Base-by-base conservation (phyloP, 768 basidiomycete species). In the Pulveroboletus sp. region DNA sequence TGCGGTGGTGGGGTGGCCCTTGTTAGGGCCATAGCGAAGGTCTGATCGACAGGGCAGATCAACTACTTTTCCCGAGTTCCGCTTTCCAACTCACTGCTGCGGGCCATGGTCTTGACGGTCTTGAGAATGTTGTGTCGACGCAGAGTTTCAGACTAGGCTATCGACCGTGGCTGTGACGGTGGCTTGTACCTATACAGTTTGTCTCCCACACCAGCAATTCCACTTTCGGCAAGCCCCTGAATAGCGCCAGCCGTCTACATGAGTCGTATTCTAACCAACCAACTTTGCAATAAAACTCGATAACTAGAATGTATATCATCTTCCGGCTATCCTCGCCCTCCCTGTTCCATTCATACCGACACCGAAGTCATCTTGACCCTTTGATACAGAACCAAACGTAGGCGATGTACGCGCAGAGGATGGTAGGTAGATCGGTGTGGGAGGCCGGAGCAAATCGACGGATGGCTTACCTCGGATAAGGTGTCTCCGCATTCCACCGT, bases 1-100 rank as follows among this genome's bases (percentile, higher is more conserved):
- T 62, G 85, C 68, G 42, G 93, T 94, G 25, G 94, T 94, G 56
- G 89, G 85, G 75, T 85, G 85, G 64, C 94, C 94, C 61, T 85
- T 82, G 79, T 93, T 94, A 61, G 76, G 75, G 63, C 94, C 94
- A 70, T 75, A 75, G 66, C 90, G 87, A 65, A 91, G 70, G 74
- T 94, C 94, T 97, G 51, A 24, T 21, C 43, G 20, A 25, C 33
- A 56, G 42, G n/a, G 46, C 47, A 44, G 50, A 59, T 57, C n/a
- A 52, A 45, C 19, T 5, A 32, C 23, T 13, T 10, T 16, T 21
- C 23, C 2, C 23, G 14, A 43, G 8, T 17, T 16, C 11, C 19
- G n/a, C 34, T 20, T 31, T 27, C 21, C 20, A 37, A 76, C 87
- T 74, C 73, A 89, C 88, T 84, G 70, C 75, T 80, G 66, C 89